A percentile compares a stretch with the other conserved stretches of the same genome.
Conservation (phyloP, 208 protist species). For the Crithidia acanthocephali region DNA sequence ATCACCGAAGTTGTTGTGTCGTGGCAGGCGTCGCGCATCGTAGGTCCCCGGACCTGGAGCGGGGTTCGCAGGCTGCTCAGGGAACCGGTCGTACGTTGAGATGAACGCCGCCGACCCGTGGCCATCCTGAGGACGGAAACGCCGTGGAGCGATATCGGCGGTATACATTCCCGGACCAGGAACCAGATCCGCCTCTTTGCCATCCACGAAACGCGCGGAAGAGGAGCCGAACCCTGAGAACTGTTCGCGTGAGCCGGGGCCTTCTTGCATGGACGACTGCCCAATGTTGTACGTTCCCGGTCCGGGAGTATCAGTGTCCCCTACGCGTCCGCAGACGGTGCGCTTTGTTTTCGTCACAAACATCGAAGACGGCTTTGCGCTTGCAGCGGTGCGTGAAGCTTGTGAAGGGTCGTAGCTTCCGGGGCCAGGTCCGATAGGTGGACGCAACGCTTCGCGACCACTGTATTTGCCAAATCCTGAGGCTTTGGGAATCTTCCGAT, state of each 20-base stretch:
- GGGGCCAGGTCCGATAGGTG: constrained; percentile 61
- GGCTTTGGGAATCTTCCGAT: constrained; percentile 48
- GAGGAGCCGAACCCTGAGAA: constrained; percentile 77
- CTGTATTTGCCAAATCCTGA: constrained; percentile 71
- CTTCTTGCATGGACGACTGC: background rate
- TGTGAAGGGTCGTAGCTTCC: constrained; percentile 64
- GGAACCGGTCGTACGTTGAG: constrained; percentile 58
- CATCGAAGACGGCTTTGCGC: constrained; percentile 76
- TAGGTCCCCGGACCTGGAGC: constrained; percentile 77
- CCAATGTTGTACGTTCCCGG: constrained; percentile 76
- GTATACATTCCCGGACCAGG: constrained; percentile 83
- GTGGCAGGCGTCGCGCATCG: constrained; percentile 32
- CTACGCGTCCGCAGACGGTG: constrained; percentile 15
- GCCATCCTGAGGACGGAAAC: constrained; percentile 30
- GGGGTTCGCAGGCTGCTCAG: constrained; percentile 3
- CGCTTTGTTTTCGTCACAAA: constrained; percentile 78
- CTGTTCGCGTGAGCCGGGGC: constrained; percentile 22
- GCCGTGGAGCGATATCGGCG: constrained; percentile 71
- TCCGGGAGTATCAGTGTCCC: constrained; percentile 48
- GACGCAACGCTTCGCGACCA: constrained; percentile 29
- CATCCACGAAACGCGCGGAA: constrained; percentile 43
- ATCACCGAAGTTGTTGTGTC: constrained; percentile 46
- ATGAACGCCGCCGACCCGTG: constrained; percentile 58
- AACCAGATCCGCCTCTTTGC: constrained; percentile 21
- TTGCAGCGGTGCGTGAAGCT: constrained; percentile 34